Base-by-base conservation (phyloP, 768 basidiomycete genomes). In the Pleurotus tuber-regium region DNA sequence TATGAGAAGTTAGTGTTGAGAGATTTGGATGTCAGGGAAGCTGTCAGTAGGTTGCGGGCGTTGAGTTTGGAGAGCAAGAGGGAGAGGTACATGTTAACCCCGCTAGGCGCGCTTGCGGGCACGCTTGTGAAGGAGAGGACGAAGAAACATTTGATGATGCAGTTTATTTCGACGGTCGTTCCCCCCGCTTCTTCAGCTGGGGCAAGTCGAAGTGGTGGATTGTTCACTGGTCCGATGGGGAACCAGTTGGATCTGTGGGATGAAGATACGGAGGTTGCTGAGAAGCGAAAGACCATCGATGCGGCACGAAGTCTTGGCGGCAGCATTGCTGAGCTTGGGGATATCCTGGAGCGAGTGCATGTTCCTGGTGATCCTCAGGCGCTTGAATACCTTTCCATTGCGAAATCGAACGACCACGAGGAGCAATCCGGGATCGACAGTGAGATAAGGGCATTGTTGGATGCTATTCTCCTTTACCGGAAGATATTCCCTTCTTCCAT, bases 231-330 rank as follows among this genome's bases (percentile, higher is more conserved):
- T 12, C 21, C 18, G 9, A 19, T 24, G 8, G 23, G 10, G 6
- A 30, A 31, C 4, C 28, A 12, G 2, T 3, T n/a, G n/a, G 46
- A 48, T 9, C 19, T 48, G 9, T 48, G 46, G 46, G 46, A 48
- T 7, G 46, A 48, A 35, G 64, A 71, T n/a, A 62, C 66, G 43
- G 68, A 72, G 24, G 67, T 71, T 12, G 64, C 67, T 31, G 75
- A 75, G 55, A 72, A 76, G 63, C 63, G 67, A 47, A 68, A 65
- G 26, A 82, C 83, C 0, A 63, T 89, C 31, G 77, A 78, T 5
- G 80, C 80, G 21, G 84, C 85, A 18, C 74, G 73, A 40, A 80
- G 82, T 49, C 75, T 91, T 4, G 86, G 87, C 2, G 87, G 86
- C 1, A 60, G 64, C 9, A 74, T 81, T 0, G 75, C 74, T 2